Percentiles rank a stretch among this genome's conserved stretches.
Conservation (phyloP, 345 rosid species). For the Populus alba region DNA sequence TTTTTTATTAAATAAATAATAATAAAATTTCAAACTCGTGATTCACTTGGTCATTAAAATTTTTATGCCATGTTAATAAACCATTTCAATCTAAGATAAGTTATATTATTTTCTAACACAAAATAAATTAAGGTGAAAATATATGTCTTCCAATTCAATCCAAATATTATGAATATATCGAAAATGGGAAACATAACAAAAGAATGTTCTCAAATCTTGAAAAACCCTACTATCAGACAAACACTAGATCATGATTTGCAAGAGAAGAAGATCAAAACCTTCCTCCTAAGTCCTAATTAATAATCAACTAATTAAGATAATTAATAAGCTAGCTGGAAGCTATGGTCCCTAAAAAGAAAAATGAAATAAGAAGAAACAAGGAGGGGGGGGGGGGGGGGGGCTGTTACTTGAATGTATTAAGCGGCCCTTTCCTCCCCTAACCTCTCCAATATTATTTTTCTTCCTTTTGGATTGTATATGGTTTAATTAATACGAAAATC, state of each 20-base stretch:
- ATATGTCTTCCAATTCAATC: neutral
- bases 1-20: no score
- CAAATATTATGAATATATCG: neutral
- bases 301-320: neutral
- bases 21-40: no score
- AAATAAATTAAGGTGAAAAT: no score
- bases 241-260: neutral
- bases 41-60: rapidly evolving
- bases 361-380: no score
- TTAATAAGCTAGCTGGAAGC: neutral
- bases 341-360: no score
- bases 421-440: neutral
- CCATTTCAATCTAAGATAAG: no score
- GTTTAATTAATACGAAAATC: constrained; percentile 59
- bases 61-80: rapidly evolving
- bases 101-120: no score
- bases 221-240: neutral
- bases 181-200: neutral
- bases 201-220: neutral
- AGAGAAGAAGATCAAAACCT: neutral
- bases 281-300: neutral
- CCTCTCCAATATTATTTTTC: neutral
- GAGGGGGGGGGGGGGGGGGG: neutral
- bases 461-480: neutral
- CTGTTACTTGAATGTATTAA: neutral